Conservation (phyloP, 2,329 filamentous ascomycete genomes). For the Colletotrichum gloeosporioides region DNA sequence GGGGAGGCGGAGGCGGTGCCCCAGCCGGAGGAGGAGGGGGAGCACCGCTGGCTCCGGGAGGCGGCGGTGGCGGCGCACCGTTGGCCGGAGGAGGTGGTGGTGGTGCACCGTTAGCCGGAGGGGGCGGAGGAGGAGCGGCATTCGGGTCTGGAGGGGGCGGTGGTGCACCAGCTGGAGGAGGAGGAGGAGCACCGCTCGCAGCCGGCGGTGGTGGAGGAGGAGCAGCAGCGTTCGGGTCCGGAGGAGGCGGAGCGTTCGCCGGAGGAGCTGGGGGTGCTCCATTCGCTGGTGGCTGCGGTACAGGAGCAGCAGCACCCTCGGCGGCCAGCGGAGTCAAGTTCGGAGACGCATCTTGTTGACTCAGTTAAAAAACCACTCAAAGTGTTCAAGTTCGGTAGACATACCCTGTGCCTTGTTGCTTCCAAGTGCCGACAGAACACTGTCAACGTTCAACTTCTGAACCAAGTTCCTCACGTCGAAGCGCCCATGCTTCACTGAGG, state of each 20-base stretch:
- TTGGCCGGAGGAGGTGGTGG: neutral
- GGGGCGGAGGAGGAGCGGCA: neutral
- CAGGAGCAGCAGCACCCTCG: neutral
- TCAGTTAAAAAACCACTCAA: neutral
- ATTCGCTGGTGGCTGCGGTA: neutral
- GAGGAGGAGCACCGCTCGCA: neutral
- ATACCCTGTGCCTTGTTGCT: neutral
- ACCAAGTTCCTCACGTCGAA: conserved; percentile 1
- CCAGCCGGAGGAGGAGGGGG: neutral
- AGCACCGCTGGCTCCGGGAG: neutral
- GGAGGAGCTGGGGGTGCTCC: neutral
- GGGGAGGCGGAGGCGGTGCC: neutral
- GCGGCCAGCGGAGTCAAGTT: neutral
- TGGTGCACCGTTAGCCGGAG: neutral
- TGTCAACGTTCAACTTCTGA: neutral
- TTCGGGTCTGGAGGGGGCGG: neutral
- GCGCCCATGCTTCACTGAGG: neutral
- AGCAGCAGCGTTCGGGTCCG: neutral
- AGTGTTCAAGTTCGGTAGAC: neutral
- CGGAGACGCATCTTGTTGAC: neutral
- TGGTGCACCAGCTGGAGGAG: neutral
- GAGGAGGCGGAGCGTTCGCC: neutral
- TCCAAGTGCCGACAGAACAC: neutral
- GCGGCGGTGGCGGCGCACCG: neutral
- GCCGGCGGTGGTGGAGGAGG: neutral